These are phyloP conservation scores for Alternaria postmessia DNA, from an alignment of 2,329 filamentous ascomycete species.

Conservation along the genomic window DNA sequence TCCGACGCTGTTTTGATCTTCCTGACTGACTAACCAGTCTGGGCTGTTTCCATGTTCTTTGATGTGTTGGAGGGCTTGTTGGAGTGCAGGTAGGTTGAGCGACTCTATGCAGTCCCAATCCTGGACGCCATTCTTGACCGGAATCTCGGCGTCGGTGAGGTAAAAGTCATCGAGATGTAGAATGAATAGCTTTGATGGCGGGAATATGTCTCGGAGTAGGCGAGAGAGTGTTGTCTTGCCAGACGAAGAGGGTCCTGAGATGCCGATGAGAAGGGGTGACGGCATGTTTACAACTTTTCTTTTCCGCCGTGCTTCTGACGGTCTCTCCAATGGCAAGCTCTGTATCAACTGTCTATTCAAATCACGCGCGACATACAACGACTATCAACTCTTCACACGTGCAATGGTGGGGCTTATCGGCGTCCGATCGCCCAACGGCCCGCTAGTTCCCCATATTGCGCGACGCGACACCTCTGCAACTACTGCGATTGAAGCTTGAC, in stretches of 20 bases:
- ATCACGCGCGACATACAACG: not conserved
- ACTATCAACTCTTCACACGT: slow-evolving; percentile 4
- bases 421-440: slow-evolving; percentile 16
- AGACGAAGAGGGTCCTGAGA: slow-evolving; percentile 90
- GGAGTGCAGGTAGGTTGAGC: slow-evolving; percentile 75
- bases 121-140: slow-evolving; percentile 63
- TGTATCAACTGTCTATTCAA: not conserved
- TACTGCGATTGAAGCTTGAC: not conserved
- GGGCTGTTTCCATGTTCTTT: slow-evolving; percentile 69
- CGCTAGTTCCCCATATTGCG: slow-evolving; percentile 10
- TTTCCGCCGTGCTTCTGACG: not conserved
- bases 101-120: slow-evolving; percentile 94
- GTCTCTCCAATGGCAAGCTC: not conserved
- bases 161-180: slow-evolving; percentile 98
- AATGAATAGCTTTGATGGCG: slow-evolving; percentile 69
- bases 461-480: slow-evolving; percentile 6
- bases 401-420: slow-evolving; percentile 22
- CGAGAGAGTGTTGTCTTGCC: slow-evolving; percentile 95
- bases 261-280: slow-evolving; percentile 70
- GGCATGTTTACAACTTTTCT: slow-evolving; percentile 11
- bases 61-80: slow-evolving; percentile 73
- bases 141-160: slow-evolving; percentile 74
- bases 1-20: slow-evolving; percentile 64
- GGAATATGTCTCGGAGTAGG: slow-evolving; percentile 82
- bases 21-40: slow-evolving; percentile 60